phyloP scores from a whole-genome alignment of 768 basidiomycete species.

The Dacryopinax primogenitus region DNA sequence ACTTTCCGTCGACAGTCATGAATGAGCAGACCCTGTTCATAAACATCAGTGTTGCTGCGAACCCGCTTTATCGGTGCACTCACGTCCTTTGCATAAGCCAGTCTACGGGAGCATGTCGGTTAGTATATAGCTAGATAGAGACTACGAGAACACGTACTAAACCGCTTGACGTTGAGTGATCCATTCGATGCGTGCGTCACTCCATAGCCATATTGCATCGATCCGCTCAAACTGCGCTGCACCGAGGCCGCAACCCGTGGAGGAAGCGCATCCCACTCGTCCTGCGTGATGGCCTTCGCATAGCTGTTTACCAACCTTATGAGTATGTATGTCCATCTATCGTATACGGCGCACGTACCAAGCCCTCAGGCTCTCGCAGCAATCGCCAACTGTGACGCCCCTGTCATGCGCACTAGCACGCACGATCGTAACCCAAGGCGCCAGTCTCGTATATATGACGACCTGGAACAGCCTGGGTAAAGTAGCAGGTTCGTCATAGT shows the following conservation, averaged over 20 bases:
- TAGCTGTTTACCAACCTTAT: neutral
- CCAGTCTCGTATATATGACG: slow-evolving; percentile 1
- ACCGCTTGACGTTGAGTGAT: neutral
- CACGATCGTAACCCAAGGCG: neutral
- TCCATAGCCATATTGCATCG: slow-evolving; percentile 5
- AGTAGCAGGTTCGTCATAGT: neutral
- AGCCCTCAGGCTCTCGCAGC: neutral
- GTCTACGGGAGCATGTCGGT: neutral
- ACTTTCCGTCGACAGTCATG: slow-evolving; percentile 37
- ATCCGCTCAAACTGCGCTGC: neutral
- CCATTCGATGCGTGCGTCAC: neutral
- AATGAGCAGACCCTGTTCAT: neutral
- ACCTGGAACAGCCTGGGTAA: neutral
- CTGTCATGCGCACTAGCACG: neutral
- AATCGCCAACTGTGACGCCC: neutral
- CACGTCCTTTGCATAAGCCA: slow-evolving; percentile 5
- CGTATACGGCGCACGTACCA: neutral
- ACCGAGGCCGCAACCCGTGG: neutral
- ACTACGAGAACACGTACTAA: neutral
- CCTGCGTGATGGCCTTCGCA: slow-evolving; percentile 1
- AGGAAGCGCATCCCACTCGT: neutral
- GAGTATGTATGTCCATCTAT: neutral
- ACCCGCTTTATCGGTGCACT: neutral
- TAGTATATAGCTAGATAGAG: neutral
- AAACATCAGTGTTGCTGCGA: neutral